Base-by-base conservation (phyloP, 1,284 basidiomycete species). In the Apiotrichum gracile region DNA sequence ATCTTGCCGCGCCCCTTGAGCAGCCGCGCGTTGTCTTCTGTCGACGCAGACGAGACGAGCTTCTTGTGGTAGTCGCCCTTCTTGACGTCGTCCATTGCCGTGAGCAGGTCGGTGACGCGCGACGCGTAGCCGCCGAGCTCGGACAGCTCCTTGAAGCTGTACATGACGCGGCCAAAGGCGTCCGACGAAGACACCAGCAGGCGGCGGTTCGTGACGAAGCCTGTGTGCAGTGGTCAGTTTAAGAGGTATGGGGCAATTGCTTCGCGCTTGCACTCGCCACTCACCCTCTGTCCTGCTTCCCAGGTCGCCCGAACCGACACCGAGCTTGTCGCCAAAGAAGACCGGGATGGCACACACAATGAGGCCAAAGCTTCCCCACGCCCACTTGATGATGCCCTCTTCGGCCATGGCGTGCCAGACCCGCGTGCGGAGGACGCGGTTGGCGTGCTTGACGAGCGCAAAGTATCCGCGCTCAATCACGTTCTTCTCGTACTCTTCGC, bases 81-180 rank as follows among this genome's bases (percentile, higher is more conserved):
- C 61, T 85, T 84, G 40, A 97, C 83, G 54, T 93, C 91, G 17
- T 86, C 81, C 86, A 97, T 96, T 0, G 91, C 91, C 52, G 94
- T 89, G 9, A 98, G 81, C 12, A 97, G 80, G 46, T 87, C 83
- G 24, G 88, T 85, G 0, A 98, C 93, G 19, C 94, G 85, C 1
- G 91, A 83, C 0, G 94, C 97, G 73, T 97, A 97, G 13, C 94
- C 94, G 2, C 93, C 91, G 29, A 98, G 82, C 73, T 98, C 94
- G 7, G 91, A 86, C 5, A 98, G 80, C 71, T 97, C 91, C 71
- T 79, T 97, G 79, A 97, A 97, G 14, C 89, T 91, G 73, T 94
- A 96, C 91, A 97, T 94, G 62, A 82, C 78, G 19, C 82, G 69
- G 0, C 81, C 81, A 53, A 82, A 79, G 0, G 82, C 82, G 62